Percentiles rank a stretch among this genome's conserved stretches.
Conservation (phyloP, 73 alveolate species). For the Symbiodinium pilosum region DNA sequence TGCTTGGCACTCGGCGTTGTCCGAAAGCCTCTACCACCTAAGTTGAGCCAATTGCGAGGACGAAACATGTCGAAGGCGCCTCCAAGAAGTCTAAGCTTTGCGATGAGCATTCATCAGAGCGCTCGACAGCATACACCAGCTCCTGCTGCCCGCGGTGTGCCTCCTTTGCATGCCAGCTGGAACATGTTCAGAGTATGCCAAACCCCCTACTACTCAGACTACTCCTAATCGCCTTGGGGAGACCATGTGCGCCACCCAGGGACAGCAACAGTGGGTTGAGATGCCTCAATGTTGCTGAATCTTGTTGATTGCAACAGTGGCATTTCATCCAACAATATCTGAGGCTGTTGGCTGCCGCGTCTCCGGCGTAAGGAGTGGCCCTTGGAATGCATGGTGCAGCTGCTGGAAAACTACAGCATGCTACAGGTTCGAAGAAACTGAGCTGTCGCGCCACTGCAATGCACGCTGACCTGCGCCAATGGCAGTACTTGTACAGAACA, state of each 20-base stretch:
- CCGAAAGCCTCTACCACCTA: constrained; percentile 74
- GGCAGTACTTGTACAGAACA: too few species aligned
- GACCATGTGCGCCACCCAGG: constrained; percentile 81
- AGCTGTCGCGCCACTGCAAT: background rate
- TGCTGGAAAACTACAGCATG: background rate
- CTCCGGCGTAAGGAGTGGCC: background rate
- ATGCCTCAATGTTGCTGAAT: background rate
- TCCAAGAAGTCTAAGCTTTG: background rate
- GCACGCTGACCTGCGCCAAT: constrained; percentile 15
- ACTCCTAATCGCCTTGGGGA: constrained; percentile 84
- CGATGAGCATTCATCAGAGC: background rate
- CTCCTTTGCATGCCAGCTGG: background rate
- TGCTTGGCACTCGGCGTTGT: constrained; percentile 6
- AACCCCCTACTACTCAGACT: too few species aligned
- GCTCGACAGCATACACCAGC: constrained; percentile 40
- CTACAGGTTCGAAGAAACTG: background rate
- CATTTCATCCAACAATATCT: too few species aligned
- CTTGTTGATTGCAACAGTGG: too few species aligned
- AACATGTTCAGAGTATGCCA: too few species aligned
- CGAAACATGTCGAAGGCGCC: too few species aligned
- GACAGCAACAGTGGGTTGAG: constrained; percentile 58
- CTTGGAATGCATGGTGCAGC: background rate
- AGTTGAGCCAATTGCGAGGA: background rate
- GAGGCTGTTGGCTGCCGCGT: background rate
- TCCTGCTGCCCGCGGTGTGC: constrained; percentile 46